These are phyloP conservation scores for Colletotrichum higginsianum DNA, from an alignment of 2,329 filamentous ascomycete genomes.

Conservation along the genomic window DNA sequence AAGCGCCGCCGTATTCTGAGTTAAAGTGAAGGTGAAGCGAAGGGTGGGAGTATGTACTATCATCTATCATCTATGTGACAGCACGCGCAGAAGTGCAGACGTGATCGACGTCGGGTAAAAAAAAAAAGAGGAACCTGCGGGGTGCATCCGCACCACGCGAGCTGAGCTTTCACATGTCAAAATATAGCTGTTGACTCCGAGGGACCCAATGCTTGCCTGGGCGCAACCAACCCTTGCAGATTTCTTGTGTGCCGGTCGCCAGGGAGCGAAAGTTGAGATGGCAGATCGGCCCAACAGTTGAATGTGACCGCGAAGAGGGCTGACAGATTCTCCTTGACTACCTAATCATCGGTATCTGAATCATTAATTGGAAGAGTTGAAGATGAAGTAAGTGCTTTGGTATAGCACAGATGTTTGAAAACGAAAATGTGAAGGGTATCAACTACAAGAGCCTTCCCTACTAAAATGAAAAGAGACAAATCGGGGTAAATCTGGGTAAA, in stretches of 20 bases:
- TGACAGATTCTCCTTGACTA: not conserved
- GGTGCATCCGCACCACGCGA: constrained; percentile 40
- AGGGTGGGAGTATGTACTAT: constrained; percentile 2
- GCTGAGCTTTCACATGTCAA: constrained; percentile 41
- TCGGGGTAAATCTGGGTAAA: constrained; percentile 24
- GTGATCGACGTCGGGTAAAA: constrained; percentile 31
- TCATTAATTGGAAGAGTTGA: not conserved
- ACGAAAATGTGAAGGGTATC: constrained; percentile 39
- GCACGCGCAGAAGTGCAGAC: constrained; percentile 9
- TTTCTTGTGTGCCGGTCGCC: constrained; percentile 24
- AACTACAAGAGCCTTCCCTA: constrained; percentile 33
- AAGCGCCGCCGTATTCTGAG: constrained; percentile 20
- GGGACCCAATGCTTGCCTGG: constrained; percentile 12
- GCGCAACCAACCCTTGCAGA: constrained; percentile 34
- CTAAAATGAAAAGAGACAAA: not conserved
- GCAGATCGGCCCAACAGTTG: constrained; percentile 39
- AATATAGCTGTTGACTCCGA: constrained; percentile 17
- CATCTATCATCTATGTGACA: not conserved
- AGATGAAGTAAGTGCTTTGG: not conserved
- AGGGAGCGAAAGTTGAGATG: constrained; percentile 42
- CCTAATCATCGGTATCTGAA: not conserved
- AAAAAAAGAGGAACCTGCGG: constrained; percentile 42
- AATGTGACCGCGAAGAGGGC: constrained; percentile 18
- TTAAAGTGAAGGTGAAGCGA: not conserved
- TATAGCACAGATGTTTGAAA: constrained; percentile 1